Evolutionary conservation across 176 grass and related monocot genomes (phyloP), one percentile per base, ranked within the genome.

Genomic region (Raddia guianensis): DNA sequence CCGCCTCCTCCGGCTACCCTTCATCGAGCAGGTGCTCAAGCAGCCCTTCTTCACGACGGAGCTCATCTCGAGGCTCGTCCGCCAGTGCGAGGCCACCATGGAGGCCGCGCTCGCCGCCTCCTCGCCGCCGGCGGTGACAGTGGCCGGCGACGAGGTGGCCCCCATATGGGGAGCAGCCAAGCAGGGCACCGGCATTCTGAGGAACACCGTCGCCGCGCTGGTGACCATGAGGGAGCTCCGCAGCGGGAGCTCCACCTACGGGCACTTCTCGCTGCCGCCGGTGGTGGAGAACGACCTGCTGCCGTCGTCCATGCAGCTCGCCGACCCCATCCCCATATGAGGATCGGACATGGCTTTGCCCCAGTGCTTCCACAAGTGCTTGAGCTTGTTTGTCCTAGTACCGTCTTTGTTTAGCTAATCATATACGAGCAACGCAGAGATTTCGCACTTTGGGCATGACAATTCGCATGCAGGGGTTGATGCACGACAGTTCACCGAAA

Each of bases 31-130:
- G 67, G 85, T 92, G 51, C 78, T 94, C 66, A 54, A 79, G 46
- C 94, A 97, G 82, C 94, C 91, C 52, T 97, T 97, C 89, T 97
- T 94, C 85, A 88, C 77, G 7, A 97, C 91, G 4, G 94, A 97
- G 69, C 80, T 90, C 73, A 80, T 94, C 53, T 94, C 91, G 16
- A 79, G 82, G 70, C 80, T 97, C 51, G 83, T 90, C 52, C 91
- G 70, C 56, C 85, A 94, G 10, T 97, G 94, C 45, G 91, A 97
- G 83, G 42, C 44, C 7, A 89, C 84, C 16, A 92, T 92, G 79
- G 87, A 94, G 19, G 54, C 82, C 12, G 37, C 92, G 15, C 92
- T 97, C 67, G 21, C 78, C 14, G 16, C 70, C 3, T 18, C 64
- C 9, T 7, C 67, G 0, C 15, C 40, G 3, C 5, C 52, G 8